Conservation (phyloP, 371 early-diverging fungal genomes). For the Blyttiomyces sp. region DNA sequence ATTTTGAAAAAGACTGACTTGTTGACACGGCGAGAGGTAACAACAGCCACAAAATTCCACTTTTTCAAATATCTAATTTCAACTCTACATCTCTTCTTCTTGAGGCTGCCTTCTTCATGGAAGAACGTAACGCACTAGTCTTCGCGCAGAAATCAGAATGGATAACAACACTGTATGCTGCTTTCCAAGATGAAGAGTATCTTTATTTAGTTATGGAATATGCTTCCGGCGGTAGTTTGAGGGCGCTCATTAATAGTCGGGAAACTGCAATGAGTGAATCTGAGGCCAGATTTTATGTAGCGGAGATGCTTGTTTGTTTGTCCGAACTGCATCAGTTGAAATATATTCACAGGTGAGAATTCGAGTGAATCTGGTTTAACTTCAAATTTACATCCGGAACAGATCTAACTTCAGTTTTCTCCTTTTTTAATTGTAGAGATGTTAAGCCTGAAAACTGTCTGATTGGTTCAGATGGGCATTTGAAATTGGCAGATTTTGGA, state of each 20-base stretch:
- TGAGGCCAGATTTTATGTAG: conserved; percentile 55
- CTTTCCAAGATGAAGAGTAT: conserved; percentile 68
- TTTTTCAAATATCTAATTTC: background rate
- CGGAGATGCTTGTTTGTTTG: conserved; percentile 57
- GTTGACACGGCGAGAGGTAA: conserved; percentile 73
- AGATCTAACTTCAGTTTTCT: background rate
- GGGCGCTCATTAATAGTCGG: conserved; percentile 40
- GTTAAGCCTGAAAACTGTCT: conserved; percentile 73
- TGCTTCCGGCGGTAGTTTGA: conserved; percentile 60
- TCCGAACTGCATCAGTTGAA: conserved; percentile 53
- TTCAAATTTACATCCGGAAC: background rate
- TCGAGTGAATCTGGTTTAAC: background rate
- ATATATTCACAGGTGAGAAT: conserved; percentile 48
- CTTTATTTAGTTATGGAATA: conserved; percentile 74
- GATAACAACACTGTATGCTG: conserved; percentile 62
- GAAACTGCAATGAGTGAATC: conserved; percentile 46
- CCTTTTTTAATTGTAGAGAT: conserved; percentile 43
- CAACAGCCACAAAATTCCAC: background rate
- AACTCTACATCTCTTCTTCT: background rate
- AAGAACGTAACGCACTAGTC: conserved; percentile 81
- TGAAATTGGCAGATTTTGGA: conserved; percentile 74
- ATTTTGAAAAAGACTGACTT: conserved; percentile 83
- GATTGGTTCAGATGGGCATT: conserved; percentile 58
- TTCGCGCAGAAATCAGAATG: conserved; percentile 67
- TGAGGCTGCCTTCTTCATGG: conserved; percentile 84